Base-by-base conservation (phyloP, 257 asterid genomes). In the Solanum piurae region DNA sequence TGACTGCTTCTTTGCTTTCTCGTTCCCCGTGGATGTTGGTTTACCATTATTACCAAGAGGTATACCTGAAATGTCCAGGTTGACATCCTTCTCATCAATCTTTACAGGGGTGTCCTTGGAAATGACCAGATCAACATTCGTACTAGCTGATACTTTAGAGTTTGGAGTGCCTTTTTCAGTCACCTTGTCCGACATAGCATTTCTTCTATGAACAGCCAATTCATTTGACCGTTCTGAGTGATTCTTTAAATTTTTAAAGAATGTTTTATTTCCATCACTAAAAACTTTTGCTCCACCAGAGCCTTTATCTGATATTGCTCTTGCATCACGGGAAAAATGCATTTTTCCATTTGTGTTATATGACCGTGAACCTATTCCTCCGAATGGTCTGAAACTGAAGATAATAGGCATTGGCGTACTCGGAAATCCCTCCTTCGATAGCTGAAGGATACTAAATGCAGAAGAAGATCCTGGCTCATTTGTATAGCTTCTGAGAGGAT, bases 251-350 rank as follows among this genome's bases (percentile, higher is more conserved):
- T 49, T 73, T 87, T 92, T 90, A 68, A 77, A 89, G 75, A 82
- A 86, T 76, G 89, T 36, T 62, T 87, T 92, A 82, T 66, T 89
- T 73, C 83, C 86, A 86, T 83, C 84, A 86, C 64, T 85, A 85
- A 88, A 91, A 80, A 86, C 93, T 86, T 88, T 91, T 5, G 91
- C 83, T 75, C 71, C 55, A 77, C 83, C 87, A 66, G 90, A 12
- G 83, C 44, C 72, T 83, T 87, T 82, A 89, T 85, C 55, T 89
- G 55, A 49, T 38, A 83, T 87, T 5, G 90, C 90, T 88, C 91
- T 92, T 9, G 96, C 89, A 55, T 89, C 90, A 83, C 87, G 93
- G 75, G 94, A 94, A 90, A 92, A 91, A 76, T 91, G 88, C 84
- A 94, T 93, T 86, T 89, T 88, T 69, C 90, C 64, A 66, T 91